A percentile compares a stretch with the other conserved stretches of the same genome.
Conservation (phyloP, 768 basidiomycete species). For the Pleurotus tuoliensis region DNA sequence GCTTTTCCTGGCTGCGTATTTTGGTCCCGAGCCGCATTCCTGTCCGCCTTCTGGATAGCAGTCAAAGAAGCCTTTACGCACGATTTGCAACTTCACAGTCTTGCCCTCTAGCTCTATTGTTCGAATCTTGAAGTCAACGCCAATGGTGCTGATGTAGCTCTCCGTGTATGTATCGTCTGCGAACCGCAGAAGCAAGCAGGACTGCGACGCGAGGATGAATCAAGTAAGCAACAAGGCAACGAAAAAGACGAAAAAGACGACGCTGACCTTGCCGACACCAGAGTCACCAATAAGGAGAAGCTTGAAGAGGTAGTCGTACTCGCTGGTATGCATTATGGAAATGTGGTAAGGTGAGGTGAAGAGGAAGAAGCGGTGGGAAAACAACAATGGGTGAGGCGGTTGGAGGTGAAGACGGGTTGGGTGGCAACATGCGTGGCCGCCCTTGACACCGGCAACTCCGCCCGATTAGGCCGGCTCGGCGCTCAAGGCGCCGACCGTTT, state of each 20-base stretch:
- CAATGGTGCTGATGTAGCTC: slow-evolving; percentile 96
- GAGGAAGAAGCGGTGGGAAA: slow-evolving; percentile 19
- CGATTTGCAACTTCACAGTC: slow-evolving; percentile 98
- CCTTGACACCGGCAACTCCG: slow-evolving; percentile 7
- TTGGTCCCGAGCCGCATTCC: background rate
- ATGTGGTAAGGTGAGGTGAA: slow-evolving; percentile 10
- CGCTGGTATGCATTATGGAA: slow-evolving; percentile 78
- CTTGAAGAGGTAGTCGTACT: slow-evolving; percentile 96
- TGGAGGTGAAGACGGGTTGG: slow-evolving; percentile 26
- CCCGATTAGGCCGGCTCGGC: slow-evolving; percentile 5
- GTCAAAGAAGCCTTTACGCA: slow-evolving; percentile 40
- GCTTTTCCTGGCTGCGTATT: background rate
- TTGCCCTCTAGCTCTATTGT: slow-evolving; percentile 99
- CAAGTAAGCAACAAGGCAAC: slow-evolving; percentile 20
- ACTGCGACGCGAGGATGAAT: slow-evolving; percentile 39
- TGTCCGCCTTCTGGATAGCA: slow-evolving; percentile 1
- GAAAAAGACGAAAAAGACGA: slow-evolving; percentile 20
- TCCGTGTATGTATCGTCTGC: slow-evolving; percentile 98
- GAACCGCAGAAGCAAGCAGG: slow-evolving; percentile 87
- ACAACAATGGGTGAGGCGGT: slow-evolving; percentile 14
- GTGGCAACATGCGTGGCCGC: slow-evolving; percentile 22
- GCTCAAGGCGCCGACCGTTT: background rate
- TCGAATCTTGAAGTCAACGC: slow-evolving; percentile 98
- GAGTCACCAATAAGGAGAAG: slow-evolving; percentile 93
- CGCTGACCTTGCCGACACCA: slow-evolving; percentile 85